Evolutionary conservation across 75 land plant genomes (phyloP), one percentile per base, ranked within the genome.

Genomic region (Sequoia sempervirens): DNA sequence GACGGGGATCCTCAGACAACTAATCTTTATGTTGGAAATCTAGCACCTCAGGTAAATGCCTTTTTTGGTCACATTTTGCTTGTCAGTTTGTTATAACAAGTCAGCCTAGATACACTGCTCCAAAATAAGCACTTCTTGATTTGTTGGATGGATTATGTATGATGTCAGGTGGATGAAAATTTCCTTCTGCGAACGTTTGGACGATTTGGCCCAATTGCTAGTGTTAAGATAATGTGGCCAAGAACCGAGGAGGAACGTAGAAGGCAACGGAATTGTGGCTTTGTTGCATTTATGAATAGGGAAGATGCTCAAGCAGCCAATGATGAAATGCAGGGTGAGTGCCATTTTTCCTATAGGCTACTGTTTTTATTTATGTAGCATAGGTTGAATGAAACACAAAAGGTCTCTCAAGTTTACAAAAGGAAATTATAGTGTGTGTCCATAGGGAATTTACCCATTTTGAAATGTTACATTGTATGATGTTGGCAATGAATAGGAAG

Each of bases 161-260:
- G 68, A 47, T 85, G 43, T 30, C 54, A 90, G 91, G 91, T 90
- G 41, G 91, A 90, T 86, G 91, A 90, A 76, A 90, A 90, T 82
- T 90, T 90, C 40, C 88, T 90, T 41, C 34, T 90, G 84, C 84
- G 91, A 38, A 90, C 91, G 30, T 90, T 90, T 84, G 91, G 91
- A 87, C 91, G 91, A 15, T 90, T 90, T 90, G 91, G 91, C 28
- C 91, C 91, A 9, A 90, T 90, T 84, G 91, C 91, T 40, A 90
- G 91, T 84, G 91, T 90, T 54, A 90, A 90, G 84, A 90, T 90
- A 41, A 90, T 90, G 91, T 90, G 91, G 91, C 91, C 91, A 52
- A 88, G 91, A 74, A 90, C 91, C 41, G 91, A 90, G 52, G 91
- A 90, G 78, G 91, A 90, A 83, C 82, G 91, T 28, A 80, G 91